Conservation (phyloP, 106 monocot genomes). For the Dactylorhiza incarnata region DNA sequence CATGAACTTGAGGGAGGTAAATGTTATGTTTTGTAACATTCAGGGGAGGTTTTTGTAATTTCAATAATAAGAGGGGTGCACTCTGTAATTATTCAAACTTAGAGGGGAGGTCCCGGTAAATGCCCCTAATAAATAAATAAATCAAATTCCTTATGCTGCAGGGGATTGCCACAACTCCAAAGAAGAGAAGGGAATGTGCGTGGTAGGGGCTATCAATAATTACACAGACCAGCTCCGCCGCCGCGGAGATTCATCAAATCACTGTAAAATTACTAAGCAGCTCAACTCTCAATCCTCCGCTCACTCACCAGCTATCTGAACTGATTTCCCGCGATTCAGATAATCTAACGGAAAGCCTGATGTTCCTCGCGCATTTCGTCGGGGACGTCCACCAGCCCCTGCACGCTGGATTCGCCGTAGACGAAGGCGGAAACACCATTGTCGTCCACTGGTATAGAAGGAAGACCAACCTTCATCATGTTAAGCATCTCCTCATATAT, state of each 20-base stretch:
- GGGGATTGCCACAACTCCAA: slow-evolving; percentile 69
- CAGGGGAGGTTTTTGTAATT: no score
- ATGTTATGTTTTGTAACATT: no score
- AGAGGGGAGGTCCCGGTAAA: no score
- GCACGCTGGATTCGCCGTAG: slow-evolving; percentile 47
- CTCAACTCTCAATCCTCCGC: not conserved
- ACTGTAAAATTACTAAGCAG: slow-evolving; percentile 22
- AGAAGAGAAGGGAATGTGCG: slow-evolving; percentile 50
- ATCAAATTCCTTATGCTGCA: slow-evolving; percentile 8
- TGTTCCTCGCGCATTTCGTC: slow-evolving; percentile 81
- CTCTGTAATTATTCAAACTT: no score
- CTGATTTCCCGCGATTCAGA: slow-evolving; percentile 8
- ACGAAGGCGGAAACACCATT: slow-evolving; percentile 84
- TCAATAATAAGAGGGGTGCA: no score
- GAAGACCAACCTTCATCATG: slow-evolving; percentile 80
- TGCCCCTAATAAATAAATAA: no score
- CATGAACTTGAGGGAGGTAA: no score
- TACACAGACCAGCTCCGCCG: slow-evolving; percentile 49
- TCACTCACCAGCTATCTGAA: not conserved
- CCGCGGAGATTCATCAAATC: slow-evolving; percentile 34
- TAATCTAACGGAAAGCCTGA: slow-evolving; percentile 70
- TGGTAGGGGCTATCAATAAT: slow-evolving; percentile 79
- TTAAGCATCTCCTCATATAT: slow-evolving; percentile 2
- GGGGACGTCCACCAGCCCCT: slow-evolving; percentile 78
- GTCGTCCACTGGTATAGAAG: slow-evolving; percentile 58